A percentile compares a stretch with the other conserved stretches of the same genome.
phyloP scores from a whole-genome alignment of 768 basidiomycete genomes.

The Boletellus ananiceps region DNA sequence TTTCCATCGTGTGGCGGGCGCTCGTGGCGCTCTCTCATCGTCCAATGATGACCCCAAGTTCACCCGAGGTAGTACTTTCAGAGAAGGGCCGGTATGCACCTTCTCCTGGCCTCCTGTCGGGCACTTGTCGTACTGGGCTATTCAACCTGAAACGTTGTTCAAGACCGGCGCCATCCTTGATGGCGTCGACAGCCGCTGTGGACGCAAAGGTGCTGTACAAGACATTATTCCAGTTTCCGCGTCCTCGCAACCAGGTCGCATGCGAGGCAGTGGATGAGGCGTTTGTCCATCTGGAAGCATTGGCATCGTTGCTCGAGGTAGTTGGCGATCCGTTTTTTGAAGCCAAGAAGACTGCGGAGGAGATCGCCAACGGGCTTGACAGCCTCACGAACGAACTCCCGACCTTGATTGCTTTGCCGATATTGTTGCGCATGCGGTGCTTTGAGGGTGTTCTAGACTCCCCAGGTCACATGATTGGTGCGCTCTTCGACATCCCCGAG shows the following conservation, averaged over 20 bases:
- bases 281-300: conserved; percentile 55
- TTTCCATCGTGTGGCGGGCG: conserved; percentile 69
- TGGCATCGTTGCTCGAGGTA: conserved; percentile 55
- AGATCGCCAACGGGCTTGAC: conserved; percentile 41
- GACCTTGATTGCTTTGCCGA: conserved; percentile 67
- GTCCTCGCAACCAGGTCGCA: conserved; percentile 60
- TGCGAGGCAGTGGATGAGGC: conserved; percentile 80
- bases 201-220: conserved; percentile 64
- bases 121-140: conserved; percentile 51
- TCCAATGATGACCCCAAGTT: conserved; percentile 40
- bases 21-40: conserved; percentile 69
- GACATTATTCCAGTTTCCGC: conserved; percentile 55
- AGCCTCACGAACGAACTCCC: conserved; percentile 60
- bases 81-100: conserved; percentile 42
- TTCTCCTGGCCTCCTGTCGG: conserved; percentile 43
- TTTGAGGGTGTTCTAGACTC: conserved; percentile 2
- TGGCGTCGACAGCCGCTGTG: conserved; percentile 40
- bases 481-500: conserved; percentile 55
- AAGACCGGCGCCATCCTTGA: conserved; percentile 57
- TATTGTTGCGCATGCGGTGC: conserved; percentile 51
- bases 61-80: conserved; percentile 28
- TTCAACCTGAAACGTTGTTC: conserved; percentile 70
- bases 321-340: conserved; percentile 32
- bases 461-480: conserved; percentile 37
- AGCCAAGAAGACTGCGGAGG: conserved; percentile 19